A percentile compares a stretch with the other conserved stretches of the same genome.
Evolutionary conservation across 2,329 filamentous ascomycete species (phyloP).

Genomic region (Aureobasidium sp.): DNA sequence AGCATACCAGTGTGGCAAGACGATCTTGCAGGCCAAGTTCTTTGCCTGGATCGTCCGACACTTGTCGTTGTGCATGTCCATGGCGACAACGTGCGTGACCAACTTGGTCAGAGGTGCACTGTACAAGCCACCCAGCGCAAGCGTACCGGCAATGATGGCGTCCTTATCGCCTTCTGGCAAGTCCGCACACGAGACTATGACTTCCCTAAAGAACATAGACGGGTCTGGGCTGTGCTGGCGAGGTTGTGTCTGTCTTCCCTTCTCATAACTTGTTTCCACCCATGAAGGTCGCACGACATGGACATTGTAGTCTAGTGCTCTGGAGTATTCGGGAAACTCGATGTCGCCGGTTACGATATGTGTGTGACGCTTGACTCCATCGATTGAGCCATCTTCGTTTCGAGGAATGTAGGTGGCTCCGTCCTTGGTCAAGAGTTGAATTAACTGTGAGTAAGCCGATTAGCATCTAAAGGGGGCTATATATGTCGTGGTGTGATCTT

Average conservation of each 20-base stretch:
- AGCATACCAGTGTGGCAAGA: constrained; percentile 74
- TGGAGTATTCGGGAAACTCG: constrained; percentile 82
- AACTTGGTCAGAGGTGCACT: constrained; percentile 60
- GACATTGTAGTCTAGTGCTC: constrained; percentile 66
- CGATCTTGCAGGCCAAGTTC: constrained; percentile 59
- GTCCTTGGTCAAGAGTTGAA: constrained; percentile 36
- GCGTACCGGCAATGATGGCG: constrained; percentile 78
- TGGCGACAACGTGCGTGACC: constrained; percentile 82
- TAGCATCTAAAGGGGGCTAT: too few species aligned
- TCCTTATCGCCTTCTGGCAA: constrained; percentile 82
- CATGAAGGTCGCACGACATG: constrained; percentile 77
- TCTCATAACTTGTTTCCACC: constrained; percentile 63
- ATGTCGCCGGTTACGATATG: constrained; percentile 68
- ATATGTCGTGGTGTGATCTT: neutral
- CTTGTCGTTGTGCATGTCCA: constrained; percentile 66
- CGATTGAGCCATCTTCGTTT: constrained; percentile 31
- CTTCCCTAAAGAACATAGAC: constrained; percentile 77
- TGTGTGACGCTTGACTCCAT: constrained; percentile 40
- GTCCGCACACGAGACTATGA: constrained; percentile 73
- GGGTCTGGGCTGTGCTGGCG: constrained; percentile 87
- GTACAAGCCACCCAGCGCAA: constrained; percentile 82
- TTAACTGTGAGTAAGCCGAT: too few species aligned
- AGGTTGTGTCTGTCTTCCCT: constrained; percentile 63
- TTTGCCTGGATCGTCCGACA: constrained; percentile 37
- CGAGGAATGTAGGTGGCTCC: constrained; percentile 40